Conservation (phyloP, 306 rosid genomes). For the Pachyrhizus erosus region DNA sequence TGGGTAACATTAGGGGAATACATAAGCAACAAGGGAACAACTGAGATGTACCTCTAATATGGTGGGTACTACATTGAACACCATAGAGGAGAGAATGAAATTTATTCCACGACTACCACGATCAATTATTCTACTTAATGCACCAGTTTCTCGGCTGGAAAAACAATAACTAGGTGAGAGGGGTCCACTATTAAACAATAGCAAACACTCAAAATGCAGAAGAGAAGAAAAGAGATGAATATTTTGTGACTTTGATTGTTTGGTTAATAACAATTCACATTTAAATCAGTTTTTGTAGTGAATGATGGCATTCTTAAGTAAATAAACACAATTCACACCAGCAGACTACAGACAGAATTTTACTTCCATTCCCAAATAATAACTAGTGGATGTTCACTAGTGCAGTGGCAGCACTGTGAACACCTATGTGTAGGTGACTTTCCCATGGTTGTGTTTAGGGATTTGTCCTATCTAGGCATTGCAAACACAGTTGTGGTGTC, state of each 20-base stretch:
- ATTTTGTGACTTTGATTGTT: not conserved
- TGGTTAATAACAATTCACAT: not conserved
- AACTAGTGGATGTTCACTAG: not conserved
- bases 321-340: slow-evolving; percentile 6
- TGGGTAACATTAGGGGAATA: slow-evolving; percentile 18
- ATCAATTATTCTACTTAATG: slow-evolving; percentile 87
- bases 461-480: no score
- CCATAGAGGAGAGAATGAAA: slow-evolving; percentile 95
- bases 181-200: slow-evolving; percentile 21
- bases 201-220: slow-evolving; percentile 13
- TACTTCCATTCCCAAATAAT: not conserved
- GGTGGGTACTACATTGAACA: slow-evolving; percentile 95
- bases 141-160: slow-evolving; percentile 98
- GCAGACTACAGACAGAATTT: not conserved
- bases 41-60: slow-evolving; percentile 80
- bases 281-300: not conserved
- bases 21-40: slow-evolving; percentile 35
- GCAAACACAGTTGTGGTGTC: no score
- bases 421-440: no score
- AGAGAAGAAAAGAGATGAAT: not conserved
- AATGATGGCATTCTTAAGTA: not conserved
- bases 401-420: no score
- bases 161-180: slow-evolving; percentile 41
- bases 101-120: slow-evolving; percentile 99
- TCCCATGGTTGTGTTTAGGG: no score